phyloP scores from a whole-genome alignment of 202 grass and related monocot genomes.

The Setaria italica region DNA sequence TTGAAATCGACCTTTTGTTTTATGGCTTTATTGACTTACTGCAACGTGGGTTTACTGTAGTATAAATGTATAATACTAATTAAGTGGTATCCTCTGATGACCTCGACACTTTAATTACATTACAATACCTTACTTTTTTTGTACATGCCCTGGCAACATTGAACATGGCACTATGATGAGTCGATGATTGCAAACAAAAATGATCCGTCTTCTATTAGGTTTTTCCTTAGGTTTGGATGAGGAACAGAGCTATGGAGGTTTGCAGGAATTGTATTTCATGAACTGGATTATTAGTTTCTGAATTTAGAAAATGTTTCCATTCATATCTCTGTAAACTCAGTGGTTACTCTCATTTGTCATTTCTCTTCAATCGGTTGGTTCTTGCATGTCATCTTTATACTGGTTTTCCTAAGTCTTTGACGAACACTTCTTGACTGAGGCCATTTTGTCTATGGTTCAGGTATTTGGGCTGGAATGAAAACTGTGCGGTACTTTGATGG shows the following conservation, averaged over 20 bases:
- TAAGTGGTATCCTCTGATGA: not conserved
- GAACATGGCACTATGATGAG: no score
- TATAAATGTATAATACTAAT: not conserved
- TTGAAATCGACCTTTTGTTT: not conserved
- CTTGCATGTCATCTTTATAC: conserved; percentile 15
- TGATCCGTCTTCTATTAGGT: not conserved
- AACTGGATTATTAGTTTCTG: conserved; percentile 21
- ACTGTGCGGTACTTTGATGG: conserved; percentile 97
- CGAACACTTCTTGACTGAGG: conserved; percentile 12
- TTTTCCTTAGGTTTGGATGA: conserved; percentile 36
- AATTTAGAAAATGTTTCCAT: conserved; percentile 18
- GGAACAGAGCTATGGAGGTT: conserved; percentile 3
- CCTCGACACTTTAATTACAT: conserved; percentile 7
- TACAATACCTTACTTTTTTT: not conserved
- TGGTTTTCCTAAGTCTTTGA: conserved; percentile 7
- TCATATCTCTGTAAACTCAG: conserved; percentile 25
- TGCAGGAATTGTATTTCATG: conserved; percentile 16
- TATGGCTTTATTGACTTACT: conserved; percentile 19
- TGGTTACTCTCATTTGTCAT: conserved; percentile 12
- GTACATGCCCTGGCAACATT: no score
- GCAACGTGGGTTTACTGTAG: not conserved
- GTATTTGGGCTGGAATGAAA: conserved; percentile 99
- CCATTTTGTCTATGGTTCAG: conserved; percentile 61
- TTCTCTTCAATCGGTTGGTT: not conserved
- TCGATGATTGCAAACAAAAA: not conserved